phyloP scores from a whole-genome alignment of 768 basidiomycete genomes.

The Pisolithus microcarpus region DNA sequence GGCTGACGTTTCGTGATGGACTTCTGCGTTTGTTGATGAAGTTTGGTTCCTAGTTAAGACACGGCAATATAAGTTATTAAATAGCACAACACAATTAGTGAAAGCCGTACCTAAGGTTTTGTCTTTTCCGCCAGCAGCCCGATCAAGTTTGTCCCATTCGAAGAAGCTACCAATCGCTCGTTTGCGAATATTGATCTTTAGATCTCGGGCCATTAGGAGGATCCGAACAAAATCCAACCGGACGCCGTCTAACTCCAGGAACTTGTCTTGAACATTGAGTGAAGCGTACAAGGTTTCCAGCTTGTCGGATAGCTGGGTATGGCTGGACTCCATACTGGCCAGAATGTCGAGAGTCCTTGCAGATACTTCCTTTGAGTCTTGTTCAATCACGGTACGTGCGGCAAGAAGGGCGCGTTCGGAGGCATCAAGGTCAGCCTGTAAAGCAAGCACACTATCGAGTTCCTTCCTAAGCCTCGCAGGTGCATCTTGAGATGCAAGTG shows the following conservation, averaged over 20 bases:
- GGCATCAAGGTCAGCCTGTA: conserved; percentile 24
- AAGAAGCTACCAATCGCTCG: conserved; percentile 29
- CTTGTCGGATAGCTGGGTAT: conserved; percentile 14
- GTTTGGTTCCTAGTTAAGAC: conserved; percentile 18
- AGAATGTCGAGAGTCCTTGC: conserved; percentile 11
- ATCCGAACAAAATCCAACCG: conserved; percentile 8
- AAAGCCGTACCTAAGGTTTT: conserved; percentile 10
- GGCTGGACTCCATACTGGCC: conserved; percentile 13
- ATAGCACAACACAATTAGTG: too few relatives aligned
- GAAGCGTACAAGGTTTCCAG: conserved; percentile 29
- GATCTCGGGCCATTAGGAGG: conserved; percentile 26
- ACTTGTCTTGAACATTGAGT: conserved; percentile 27
- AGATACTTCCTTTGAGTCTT: too few relatives aligned
- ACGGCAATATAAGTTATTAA: too few relatives aligned
- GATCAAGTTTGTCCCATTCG: conserved; percentile 33
- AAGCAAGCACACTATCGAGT: conserved; percentile 23
- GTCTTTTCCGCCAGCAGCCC: conserved; percentile 22
- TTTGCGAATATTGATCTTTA: conserved; percentile 34
- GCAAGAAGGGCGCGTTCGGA: conserved; percentile 18
- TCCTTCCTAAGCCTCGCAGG: conserved; percentile 22
- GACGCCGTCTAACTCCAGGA: conserved; percentile 27
- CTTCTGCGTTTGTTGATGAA: conserved; percentile 25
- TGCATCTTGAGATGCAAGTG: conserved; percentile 24
- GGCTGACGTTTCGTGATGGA: conserved; percentile 24
- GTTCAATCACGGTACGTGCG: conserved; percentile 4